phyloP scores from a whole-genome alignment of 2,329 filamentous ascomycete species.

The Epichloe gansuensis region DNA sequence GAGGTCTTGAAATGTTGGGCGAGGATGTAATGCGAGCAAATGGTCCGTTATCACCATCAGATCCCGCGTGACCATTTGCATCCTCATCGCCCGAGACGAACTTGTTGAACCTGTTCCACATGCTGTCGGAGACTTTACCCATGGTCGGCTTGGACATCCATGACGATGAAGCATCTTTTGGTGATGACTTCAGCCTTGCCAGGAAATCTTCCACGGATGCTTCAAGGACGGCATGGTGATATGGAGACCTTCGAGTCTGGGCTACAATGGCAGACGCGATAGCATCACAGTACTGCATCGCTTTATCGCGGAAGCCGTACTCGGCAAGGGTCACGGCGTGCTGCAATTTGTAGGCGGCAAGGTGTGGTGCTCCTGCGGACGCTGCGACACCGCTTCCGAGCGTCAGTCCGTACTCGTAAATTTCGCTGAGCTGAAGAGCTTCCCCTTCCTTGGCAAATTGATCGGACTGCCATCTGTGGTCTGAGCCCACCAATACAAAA shows the following conservation, averaged over 20 bases:
- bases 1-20: conserved; percentile 61
- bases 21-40: conserved; percentile 72
- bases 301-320: conserved; percentile 68
- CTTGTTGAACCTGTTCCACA: conserved; percentile 90
- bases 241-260: conserved; percentile 73
- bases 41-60: conserved; percentile 55
- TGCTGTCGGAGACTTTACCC: conserved; percentile 83
- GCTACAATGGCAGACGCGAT: conserved; percentile 65
- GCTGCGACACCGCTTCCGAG: conserved; percentile 45
- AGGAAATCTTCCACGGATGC: conserved; percentile 70
- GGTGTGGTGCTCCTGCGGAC: conserved; percentile 57
- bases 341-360: conserved; percentile 83
- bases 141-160: conserved; percentile 95
- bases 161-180: conserved; percentile 67
- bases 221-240: conserved; percentile 69
- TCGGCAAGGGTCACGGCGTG: conserved; percentile 79
- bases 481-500: conserved; percentile 75
- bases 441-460: conserved; percentile 73
- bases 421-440: conserved; percentile 83
- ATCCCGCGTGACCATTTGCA: conserved; percentile 54
- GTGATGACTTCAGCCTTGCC: conserved; percentile 72
- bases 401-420: conserved; percentile 82
- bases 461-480: conserved; percentile 60
- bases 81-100: conserved; percentile 94
- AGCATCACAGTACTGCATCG: conserved; percentile 81